phyloP scores from a whole-genome alignment of 495 filamentous ascomycete species.

The Xylaria scruposa region DNA sequence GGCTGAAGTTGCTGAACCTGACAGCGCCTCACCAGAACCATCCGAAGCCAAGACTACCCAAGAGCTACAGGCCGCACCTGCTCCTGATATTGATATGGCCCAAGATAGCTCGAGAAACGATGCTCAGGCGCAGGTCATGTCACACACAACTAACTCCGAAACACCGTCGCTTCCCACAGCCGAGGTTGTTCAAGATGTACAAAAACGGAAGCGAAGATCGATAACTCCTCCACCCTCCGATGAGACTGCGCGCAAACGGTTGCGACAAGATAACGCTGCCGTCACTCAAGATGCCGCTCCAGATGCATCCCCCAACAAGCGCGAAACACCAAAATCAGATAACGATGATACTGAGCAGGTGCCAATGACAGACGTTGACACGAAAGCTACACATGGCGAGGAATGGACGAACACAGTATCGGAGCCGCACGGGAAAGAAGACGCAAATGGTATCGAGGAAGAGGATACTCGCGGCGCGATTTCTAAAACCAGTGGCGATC shows the following conservation, averaged over 20 bases:
- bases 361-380: conserved; percentile 1
- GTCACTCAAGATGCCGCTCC: conserved; percentile 3
- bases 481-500: neutral
- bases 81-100: neutral
- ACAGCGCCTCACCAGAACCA: conserved; percentile 28
- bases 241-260: conserved; percentile 52
- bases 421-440: conserved; percentile 14
- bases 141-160: conserved; percentile 26
- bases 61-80: conserved; percentile 1
- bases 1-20: conserved; percentile 30
- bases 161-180: conserved; percentile 33
- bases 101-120: conserved; percentile 16
- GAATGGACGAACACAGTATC: conserved; percentile 6
- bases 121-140: conserved; percentile 23
- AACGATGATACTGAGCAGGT: neutral
- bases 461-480: conserved; percentile 16
- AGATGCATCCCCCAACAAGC: conserved; percentile 11
- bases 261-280: conserved; percentile 39
- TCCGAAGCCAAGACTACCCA: neutral
- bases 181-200: conserved; percentile 62
- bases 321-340: conserved; percentile 16
- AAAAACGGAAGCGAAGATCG: conserved; percentile 78
- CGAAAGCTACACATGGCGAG: neutral
- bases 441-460: conserved; percentile 23
- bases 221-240: conserved; percentile 67